These are phyloP conservation scores for Flaveria trinervia DNA, from an alignment of 129 eudicot genomes.

Conservation along the genomic window DNA sequence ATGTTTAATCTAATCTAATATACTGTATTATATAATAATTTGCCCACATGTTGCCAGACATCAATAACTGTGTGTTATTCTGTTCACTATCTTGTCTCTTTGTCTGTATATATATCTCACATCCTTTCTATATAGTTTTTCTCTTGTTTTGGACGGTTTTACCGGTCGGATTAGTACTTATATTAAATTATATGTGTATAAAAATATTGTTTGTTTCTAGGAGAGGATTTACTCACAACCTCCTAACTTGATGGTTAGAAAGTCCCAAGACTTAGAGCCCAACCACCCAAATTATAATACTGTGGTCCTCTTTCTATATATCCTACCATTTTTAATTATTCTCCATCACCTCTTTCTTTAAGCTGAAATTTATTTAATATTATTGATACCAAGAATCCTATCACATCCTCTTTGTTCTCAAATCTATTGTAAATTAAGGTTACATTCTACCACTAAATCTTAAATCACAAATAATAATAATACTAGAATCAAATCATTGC, in stretches of 20 bases:
- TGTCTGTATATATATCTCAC: constrained; percentile 35
- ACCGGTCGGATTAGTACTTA: not conserved
- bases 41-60: constrained; percentile 45
- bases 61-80: constrained; percentile 36
- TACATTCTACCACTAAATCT: not conserved
- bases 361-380: constrained; percentile 4
- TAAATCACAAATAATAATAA: not conserved
- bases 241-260: constrained; percentile 46
- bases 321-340: constrained; percentile 34
- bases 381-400: constrained; percentile 20
- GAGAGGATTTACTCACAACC: constrained; percentile 37
- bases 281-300: constrained; percentile 47
- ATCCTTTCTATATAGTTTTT: constrained; percentile 10
- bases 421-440: not conserved
- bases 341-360: constrained; percentile 31
- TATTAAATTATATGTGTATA: not conserved
- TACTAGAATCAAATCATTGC: not conserved
- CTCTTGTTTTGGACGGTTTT: constrained; percentile 31
- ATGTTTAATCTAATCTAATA: constrained; percentile 20
- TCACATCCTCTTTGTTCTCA: constrained; percentile 30
- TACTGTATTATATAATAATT: constrained; percentile 24
- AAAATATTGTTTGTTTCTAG: constrained; percentile 13
- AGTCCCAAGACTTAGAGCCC: constrained; percentile 45
- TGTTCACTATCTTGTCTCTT: constrained; percentile 34
- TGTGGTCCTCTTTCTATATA: constrained; percentile 38